Percentiles rank a stretch among this genome's conserved stretches.
phyloP scores from a whole-genome alignment of 1,284 basidiomycete genomes.

The Athelia psychrophila region DNA sequence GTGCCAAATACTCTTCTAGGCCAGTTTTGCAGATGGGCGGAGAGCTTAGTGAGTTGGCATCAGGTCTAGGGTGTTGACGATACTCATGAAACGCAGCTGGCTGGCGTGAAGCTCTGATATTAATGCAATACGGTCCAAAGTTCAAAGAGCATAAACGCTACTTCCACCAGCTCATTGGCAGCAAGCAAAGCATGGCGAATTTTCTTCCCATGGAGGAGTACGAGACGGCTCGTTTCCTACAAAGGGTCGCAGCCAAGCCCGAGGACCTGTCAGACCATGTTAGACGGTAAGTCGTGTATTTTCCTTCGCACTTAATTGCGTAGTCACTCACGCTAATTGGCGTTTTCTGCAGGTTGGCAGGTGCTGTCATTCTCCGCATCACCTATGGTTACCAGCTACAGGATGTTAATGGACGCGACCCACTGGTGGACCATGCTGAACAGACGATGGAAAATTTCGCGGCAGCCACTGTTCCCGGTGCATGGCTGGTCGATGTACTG shows the following conservation, averaged over 20 bases:
- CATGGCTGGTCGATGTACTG: constrained; percentile 57
- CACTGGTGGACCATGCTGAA: constrained; percentile 56
- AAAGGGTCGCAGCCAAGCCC: constrained; percentile 52
- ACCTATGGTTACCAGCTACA: constrained; percentile 61
- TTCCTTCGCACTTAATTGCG: no score
- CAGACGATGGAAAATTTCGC: constrained; percentile 58
- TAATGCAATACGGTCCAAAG: constrained; percentile 59
- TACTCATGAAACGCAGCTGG: no score
- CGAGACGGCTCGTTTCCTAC: no score
- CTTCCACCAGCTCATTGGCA: constrained; percentile 60
- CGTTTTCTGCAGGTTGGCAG: constrained; percentile 41
- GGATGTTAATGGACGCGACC: constrained; percentile 53
- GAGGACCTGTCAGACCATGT: constrained; percentile 51
- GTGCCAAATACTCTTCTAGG: constrained; percentile 66
- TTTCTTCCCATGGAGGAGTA: constrained; percentile 47
- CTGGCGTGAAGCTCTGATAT: constrained; percentile 61
- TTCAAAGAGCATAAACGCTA: constrained; percentile 61
- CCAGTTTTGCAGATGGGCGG: constrained; percentile 58
- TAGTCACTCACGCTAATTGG: not conserved
- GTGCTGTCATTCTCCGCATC: constrained; percentile 56
- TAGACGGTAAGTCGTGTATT: constrained; percentile 47
- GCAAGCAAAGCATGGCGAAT: constrained; percentile 41
- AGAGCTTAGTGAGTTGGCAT: no score
- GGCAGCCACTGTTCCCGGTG: constrained; percentile 51
- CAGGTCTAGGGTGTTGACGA: no score